Evolutionary conservation across 768 basidiomycete genomes (phyloP).

Genomic region (Lentinula guzmanii): DNA sequence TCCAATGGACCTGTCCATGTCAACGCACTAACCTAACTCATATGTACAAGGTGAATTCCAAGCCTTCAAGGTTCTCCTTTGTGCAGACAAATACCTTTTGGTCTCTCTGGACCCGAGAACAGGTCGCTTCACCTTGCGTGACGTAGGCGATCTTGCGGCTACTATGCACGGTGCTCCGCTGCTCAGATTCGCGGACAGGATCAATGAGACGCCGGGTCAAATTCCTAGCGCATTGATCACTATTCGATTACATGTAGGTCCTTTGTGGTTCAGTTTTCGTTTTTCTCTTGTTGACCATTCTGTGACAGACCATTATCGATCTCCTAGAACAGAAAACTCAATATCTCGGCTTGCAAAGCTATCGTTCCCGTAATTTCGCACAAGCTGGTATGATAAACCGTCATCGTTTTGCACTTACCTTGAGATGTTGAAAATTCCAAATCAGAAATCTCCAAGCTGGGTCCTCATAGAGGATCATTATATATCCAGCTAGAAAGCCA

Average conservation of each 20-base stretch:
- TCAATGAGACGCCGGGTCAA: slow-evolving; percentile 66
- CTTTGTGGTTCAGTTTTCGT: not conserved
- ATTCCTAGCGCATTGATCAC: slow-evolving; percentile 52
- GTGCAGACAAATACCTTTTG: slow-evolving; percentile 69
- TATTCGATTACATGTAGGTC: slow-evolving; percentile 58
- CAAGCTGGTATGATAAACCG: slow-evolving; percentile 44
- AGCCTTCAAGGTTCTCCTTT: slow-evolving; percentile 64
- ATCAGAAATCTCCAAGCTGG: slow-evolving; percentile 67
- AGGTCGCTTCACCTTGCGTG: slow-evolving; percentile 70
- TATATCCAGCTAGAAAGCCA: slow-evolving; percentile 78
- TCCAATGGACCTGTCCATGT: not conserved
- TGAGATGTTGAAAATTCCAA: not conserved
- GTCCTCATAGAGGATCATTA: slow-evolving; percentile 51
- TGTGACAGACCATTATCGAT: slow-evolving; percentile 74
- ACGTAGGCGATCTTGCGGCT: slow-evolving; percentile 76
- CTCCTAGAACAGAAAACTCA: slow-evolving; percentile 81
- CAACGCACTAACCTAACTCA: not conserved
- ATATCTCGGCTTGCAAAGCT: slow-evolving; percentile 76
- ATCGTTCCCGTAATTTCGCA: slow-evolving; percentile 61
- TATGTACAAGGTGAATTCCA: slow-evolving; percentile 40
- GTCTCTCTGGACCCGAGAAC: slow-evolving; percentile 78
- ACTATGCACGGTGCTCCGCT: slow-evolving; percentile 69
- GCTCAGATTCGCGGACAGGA: slow-evolving; percentile 43
- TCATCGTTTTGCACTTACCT: not conserved
- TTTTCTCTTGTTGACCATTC: not conserved